A percentile compares a stretch with the other conserved stretches of the same genome.
phyloP scores from a whole-genome alignment of 1,284 basidiomycete species.

The Neolentinus lepideus region DNA sequence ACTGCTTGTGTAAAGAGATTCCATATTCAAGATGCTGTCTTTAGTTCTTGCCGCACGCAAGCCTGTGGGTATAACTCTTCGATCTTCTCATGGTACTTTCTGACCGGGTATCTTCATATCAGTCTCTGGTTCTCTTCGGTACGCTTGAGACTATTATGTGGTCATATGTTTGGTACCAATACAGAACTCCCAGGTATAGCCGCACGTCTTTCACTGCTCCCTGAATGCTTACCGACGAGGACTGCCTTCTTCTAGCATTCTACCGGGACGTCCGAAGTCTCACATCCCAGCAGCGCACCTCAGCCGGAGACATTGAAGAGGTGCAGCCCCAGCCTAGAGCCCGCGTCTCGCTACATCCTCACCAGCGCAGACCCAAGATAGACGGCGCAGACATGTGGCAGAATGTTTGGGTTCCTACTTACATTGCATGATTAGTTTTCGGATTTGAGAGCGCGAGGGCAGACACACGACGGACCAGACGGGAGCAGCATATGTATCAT shows the following conservation, averaged over 20 bases:
- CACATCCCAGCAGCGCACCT: conserved; percentile 1
- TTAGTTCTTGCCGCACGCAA: not conserved
- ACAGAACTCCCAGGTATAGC: conserved; percentile 17
- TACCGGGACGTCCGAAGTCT: conserved; percentile 2
- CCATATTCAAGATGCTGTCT: not conserved
- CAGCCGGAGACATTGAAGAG: not conserved
- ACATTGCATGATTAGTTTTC: not conserved
- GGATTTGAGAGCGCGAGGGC: not conserved
- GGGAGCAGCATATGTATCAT: not conserved
- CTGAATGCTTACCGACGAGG: conserved; percentile 5
- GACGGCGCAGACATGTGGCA: not conserved
- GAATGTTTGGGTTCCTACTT: not conserved
- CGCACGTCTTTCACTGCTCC: not conserved
- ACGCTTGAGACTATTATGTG: conserved; percentile 17
- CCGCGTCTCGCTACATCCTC: not conserved
- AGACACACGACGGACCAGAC: not conserved
- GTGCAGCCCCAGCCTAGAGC: not conserved
- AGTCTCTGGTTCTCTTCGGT: conserved; percentile 19
- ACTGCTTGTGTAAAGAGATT: not conserved
- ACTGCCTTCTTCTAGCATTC: conserved; percentile 5
- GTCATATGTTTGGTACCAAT: conserved; percentile 17
- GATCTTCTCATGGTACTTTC: not conserved
- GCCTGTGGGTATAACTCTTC: not conserved
- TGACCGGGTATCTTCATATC: not conserved
- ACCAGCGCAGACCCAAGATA: not conserved